phyloP scores from a whole-genome alignment of 148 eudicot genomes.

The Vaccinium macrocarpon region DNA sequence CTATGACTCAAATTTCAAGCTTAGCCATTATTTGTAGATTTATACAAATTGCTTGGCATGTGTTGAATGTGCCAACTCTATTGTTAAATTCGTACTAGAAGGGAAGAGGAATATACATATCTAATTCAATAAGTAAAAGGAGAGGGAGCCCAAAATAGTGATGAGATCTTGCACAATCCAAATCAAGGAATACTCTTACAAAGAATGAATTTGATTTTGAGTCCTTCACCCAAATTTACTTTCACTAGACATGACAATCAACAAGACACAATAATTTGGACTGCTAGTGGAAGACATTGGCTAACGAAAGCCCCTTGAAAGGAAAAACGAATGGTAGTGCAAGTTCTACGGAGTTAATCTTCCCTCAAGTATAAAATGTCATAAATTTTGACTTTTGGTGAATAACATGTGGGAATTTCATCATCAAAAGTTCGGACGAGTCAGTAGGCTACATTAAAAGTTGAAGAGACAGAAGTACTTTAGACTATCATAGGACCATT shows the following conservation, averaged over 20 bases:
- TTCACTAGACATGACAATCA: not conserved
- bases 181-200: not conserved
- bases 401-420: not conserved
- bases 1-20: not conserved
- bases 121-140: not conserved
- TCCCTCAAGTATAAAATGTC: not conserved
- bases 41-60: not conserved
- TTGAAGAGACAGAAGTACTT: not conserved
- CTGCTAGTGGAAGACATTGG: not conserved
- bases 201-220: not conserved
- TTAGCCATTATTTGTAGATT: not conserved
- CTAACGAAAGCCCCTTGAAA: not conserved
- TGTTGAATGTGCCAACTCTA: not conserved
- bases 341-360: not conserved
- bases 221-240: not conserved
- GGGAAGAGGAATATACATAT: not conserved
- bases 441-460: no score
- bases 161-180: not conserved
- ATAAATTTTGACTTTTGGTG: not conserved
- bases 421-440: not conserved
- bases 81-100: not conserved
- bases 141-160: not conserved
- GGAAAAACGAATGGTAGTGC: not conserved
- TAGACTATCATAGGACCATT: not conserved
- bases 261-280: not conserved